phyloP scores from a whole-genome alignment of 2,329 filamentous ascomycete species.

The Rhynchosporium graminicola region DNA sequence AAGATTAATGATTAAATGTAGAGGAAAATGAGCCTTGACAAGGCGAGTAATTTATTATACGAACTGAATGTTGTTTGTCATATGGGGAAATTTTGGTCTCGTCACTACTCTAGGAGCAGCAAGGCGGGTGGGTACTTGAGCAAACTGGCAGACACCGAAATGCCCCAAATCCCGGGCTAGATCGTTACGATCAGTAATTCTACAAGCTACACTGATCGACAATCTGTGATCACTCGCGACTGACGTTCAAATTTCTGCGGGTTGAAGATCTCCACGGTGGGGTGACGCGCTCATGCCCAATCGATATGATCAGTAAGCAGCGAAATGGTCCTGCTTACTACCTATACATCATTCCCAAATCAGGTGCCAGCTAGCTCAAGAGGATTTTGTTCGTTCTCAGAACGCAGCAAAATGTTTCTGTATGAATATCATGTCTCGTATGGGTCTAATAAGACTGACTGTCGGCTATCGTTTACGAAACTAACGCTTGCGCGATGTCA shows the following conservation, averaged over 20 bases:
- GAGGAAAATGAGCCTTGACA: background rate
- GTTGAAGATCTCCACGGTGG: background rate
- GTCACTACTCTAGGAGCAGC: too few species aligned
- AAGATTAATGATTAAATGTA: background rate
- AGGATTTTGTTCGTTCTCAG: background rate
- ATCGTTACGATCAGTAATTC: background rate
- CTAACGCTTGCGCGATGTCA: too few species aligned
- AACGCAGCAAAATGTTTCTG: background rate
- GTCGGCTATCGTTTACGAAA: background rate
- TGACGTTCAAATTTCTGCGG: background rate
- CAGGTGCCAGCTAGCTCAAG: background rate
- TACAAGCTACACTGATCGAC: background rate
- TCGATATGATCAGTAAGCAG: conserved; percentile 8
- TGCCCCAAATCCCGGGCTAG: background rate
- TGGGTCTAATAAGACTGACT: background rate
- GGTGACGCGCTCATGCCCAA: background rate
- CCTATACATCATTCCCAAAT: background rate
- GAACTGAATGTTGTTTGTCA: too few species aligned
- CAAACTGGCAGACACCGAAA: background rate
- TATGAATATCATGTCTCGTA: background rate
- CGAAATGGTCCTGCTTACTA: conserved; percentile 3
- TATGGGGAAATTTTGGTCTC: too few species aligned
- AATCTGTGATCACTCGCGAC: background rate
- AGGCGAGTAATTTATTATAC: background rate
- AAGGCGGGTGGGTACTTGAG: too few species aligned